Conservation (phyloP, 2,329 filamentous ascomycete genomes). For the Aspergillus aculeatinus region DNA sequence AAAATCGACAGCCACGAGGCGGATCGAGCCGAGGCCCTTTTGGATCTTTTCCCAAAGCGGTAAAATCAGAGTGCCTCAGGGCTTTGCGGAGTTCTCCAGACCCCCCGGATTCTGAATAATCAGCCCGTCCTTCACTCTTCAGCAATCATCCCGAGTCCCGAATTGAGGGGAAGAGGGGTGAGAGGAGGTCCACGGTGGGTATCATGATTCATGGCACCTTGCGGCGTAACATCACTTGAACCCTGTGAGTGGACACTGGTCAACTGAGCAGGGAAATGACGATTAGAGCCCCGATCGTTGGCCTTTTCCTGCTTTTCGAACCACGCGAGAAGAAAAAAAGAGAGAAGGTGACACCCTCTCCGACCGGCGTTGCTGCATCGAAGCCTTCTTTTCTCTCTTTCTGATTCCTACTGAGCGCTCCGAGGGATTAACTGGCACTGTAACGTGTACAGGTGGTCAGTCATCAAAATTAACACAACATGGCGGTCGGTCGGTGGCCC, state of each 20-base stretch:
- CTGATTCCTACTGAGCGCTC: background rate
- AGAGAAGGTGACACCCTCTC: background rate
- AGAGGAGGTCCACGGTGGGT: background rate
- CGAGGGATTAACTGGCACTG: background rate
- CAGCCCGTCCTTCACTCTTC: background rate
- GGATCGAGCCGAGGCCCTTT: constrained; percentile 12
- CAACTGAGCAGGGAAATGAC: constrained; percentile 11
- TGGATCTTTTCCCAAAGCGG: background rate
- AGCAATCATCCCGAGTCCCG: too few species aligned
- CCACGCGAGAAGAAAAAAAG: constrained; percentile 11
- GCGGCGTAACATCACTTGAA: background rate
- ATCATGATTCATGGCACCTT: background rate
- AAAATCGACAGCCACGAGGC: background rate
- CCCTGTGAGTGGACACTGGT: background rate
- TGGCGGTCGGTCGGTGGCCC: too few species aligned
- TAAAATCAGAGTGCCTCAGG: background rate
- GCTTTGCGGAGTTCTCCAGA: constrained; percentile 19
- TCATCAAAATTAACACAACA: too few species aligned
- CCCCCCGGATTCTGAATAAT: constrained; percentile 23
- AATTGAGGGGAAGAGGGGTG: too few species aligned
- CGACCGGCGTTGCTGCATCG: constrained; percentile 5
- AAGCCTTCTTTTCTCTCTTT: background rate
- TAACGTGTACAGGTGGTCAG: background rate
- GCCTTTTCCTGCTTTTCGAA: constrained; percentile 6
- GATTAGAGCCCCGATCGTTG: constrained; percentile 6